phyloP scores from a whole-genome alignment of 805 yeast species.

The Barnettozyma sp. region DNA sequence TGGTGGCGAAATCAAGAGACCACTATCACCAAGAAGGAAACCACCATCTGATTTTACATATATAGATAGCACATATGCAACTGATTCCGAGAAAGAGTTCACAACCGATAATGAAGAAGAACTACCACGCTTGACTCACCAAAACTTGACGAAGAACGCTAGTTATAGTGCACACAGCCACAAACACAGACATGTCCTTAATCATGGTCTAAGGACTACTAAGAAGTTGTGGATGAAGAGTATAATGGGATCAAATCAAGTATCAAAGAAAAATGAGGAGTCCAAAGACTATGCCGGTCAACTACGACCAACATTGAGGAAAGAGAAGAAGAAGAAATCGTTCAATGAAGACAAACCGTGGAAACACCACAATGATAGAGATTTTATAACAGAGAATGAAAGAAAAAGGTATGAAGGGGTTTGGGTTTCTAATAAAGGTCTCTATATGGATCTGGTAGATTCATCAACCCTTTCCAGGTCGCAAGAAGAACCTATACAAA shows the following conservation, averaged over 20 bases:
- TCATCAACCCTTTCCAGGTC: slow-evolving; percentile 11
- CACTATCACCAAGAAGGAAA: slow-evolving; percentile 21
- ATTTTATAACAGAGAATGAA: slow-evolving; percentile 52
- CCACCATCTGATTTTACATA: slow-evolving; percentile 18
- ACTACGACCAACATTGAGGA: slow-evolving; percentile 23
- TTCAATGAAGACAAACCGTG: slow-evolving; percentile 92
- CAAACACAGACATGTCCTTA: slow-evolving; percentile 1
- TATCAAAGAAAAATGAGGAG: neutral
- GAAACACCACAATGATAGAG: slow-evolving; percentile 71
- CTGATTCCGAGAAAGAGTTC: slow-evolving; percentile 4
- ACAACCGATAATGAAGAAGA: slow-evolving; percentile 7
- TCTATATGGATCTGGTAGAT: slow-evolving; percentile 36
- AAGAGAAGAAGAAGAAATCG: slow-evolving; percentile 25
- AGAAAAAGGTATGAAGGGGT: slow-evolving; percentile 87
- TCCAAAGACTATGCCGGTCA: slow-evolving; percentile 17
- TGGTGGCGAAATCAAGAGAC: slow-evolving; percentile 8
- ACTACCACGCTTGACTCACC: slow-evolving; percentile 17
- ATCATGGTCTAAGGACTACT: slow-evolving; percentile 19
- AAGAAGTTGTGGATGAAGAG: slow-evolving; percentile 22
- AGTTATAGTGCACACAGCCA: slow-evolving; percentile 4
- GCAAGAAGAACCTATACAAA: slow-evolving; percentile 16
- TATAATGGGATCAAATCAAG: slow-evolving; percentile 11
- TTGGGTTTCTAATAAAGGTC: slow-evolving; percentile 85
- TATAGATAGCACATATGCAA: neutral
- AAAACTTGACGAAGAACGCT: slow-evolving; percentile 5